Base-by-base conservation (phyloP, 805 yeast genomes). In the Barnettozyma wickerhamii region DNA sequence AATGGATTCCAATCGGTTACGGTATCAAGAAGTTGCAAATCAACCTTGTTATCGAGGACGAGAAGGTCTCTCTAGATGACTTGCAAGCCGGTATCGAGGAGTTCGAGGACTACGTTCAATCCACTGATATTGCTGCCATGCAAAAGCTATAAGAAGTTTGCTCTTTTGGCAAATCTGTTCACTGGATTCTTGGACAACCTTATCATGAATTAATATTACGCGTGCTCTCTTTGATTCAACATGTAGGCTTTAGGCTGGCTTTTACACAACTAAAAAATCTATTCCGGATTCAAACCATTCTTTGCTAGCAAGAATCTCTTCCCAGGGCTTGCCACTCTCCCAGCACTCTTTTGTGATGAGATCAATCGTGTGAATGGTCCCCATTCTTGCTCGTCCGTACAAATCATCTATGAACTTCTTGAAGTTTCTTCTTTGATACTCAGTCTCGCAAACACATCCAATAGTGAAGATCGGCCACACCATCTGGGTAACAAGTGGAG, bases 11-110 rank as follows among this genome's bases (percentile, higher is more conserved):
- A 66, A 95, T 93, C 63, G 99, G 99, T 72, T 93, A 79, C 84
- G 99, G 99, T 82, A 91, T 93, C 80, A 87, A 87, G 85, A 93
- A 93, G 81, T 82, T 93, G 69, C 99, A 93, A 79, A 86, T 93
- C 74, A 91, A 90, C 90, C 73, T 84, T 74, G 99, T 93, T 66
- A 84, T 93, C 58, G 98, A 93, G 81, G 99, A 93, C 73, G 95
- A 78, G 58, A 83, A 82, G 81, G 96, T 93, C 55, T 87, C 97
- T 52, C 62, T 89, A 61, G 96, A 86, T 58, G 97, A 85, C 42
- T 83, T 93, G 66, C 91, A 85, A 74, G 72, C 71, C 53, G 62
- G 61, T 47, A 75, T 80, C 56, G 82, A 75, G 67, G 97, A 82
- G 65, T 95, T 86, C 69, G 99, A 93, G 79, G 99, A 93, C 77